These are phyloP conservation scores for Saxophila tyrrhenica DNA, from an alignment of 495 filamentous ascomycete genomes.

Conservation along the genomic window DNA sequence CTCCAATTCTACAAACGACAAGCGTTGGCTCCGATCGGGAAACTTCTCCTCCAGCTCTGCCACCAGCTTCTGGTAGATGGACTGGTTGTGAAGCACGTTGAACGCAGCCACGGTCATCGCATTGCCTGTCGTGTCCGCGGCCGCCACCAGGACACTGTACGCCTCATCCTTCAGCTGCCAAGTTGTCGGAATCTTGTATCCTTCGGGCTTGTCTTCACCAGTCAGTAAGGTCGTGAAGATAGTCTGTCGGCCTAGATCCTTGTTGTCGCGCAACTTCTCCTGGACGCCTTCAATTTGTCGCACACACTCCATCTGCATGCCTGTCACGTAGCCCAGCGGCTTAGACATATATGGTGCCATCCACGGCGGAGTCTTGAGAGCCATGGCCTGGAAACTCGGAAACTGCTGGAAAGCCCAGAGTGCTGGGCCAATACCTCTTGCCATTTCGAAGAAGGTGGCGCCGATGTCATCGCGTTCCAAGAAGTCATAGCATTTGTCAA, in stretches of 20 bases:
- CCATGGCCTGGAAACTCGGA: conserved; percentile 16
- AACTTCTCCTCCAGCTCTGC: conserved; percentile 30
- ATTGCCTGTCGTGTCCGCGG: conserved; percentile 34
- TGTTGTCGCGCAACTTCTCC: background rate
- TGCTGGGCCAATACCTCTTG: conserved; percentile 10
- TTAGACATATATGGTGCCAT: conserved; percentile 10
- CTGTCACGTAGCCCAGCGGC: conserved; percentile 1
- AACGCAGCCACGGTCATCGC: conserved; percentile 31
- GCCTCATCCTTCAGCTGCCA: conserved; percentile 1
- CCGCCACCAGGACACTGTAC: conserved; percentile 21
- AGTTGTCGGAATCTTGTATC: background rate
- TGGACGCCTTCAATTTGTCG: conserved; percentile 3
- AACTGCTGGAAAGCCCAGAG: conserved; percentile 18
- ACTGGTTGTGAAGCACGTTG: conserved; percentile 27
- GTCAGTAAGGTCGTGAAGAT: background rate
- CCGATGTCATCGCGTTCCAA: conserved; percentile 19
- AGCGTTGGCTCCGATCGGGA: conserved; percentile 20
- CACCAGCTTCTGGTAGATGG: conserved; percentile 23
- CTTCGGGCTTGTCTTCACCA: background rate
- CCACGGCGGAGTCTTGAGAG: conserved; percentile 19
- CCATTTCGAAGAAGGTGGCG: conserved; percentile 19
- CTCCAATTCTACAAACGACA: conserved; percentile 22
- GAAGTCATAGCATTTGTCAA: conserved; percentile 25
- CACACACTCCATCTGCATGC: conserved; percentile 6
- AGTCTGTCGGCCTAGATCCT: background rate